Percentiles rank a stretch among this genome's conserved stretches.
Evolutionary conservation across 2,329 filamentous ascomycete genomes (phyloP).

Genomic region (Lasiodiplodia theobromae): DNA sequence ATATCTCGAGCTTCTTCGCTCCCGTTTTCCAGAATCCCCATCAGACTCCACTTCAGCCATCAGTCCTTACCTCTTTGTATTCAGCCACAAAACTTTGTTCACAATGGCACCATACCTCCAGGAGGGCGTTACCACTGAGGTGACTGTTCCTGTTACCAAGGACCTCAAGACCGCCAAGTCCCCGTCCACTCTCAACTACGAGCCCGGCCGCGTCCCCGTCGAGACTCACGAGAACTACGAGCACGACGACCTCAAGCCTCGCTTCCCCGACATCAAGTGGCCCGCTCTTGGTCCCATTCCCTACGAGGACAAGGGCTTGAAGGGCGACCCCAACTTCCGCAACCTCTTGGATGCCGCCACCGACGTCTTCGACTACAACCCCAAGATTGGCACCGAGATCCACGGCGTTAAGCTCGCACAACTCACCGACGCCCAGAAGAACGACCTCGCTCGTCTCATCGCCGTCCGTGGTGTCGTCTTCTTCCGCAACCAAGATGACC

Average conservation of each 20-base stretch:
- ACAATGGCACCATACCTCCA: slow-evolving; percentile 31
- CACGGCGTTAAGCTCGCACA: slow-evolving; percentile 59
- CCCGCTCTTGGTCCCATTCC: slow-evolving; percentile 55
- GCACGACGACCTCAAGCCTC: slow-evolving; percentile 60
- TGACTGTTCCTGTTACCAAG: slow-evolving; percentile 1
- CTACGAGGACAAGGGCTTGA: slow-evolving; percentile 62
- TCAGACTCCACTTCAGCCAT: slow-evolving; percentile 4
- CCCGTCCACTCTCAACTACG: slow-evolving; percentile 47
- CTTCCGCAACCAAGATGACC: slow-evolving; percentile 63
- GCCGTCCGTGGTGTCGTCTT: slow-evolving; percentile 65
- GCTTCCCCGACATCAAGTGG: slow-evolving; percentile 63
- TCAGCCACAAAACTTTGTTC: slow-evolving; percentile 3
- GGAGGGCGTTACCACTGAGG: not conserved
- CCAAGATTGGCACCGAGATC: slow-evolving; percentile 63
- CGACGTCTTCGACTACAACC: slow-evolving; percentile 64
- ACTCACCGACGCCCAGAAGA: slow-evolving; percentile 60
- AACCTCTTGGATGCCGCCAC: slow-evolving; percentile 61
- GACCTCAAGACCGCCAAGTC: slow-evolving; percentile 33
- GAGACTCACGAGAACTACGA: slow-evolving; percentile 57
- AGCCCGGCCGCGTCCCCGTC: slow-evolving; percentile 57
- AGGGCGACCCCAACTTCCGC: slow-evolving; percentile 62
- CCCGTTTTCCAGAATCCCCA: slow-evolving; percentile 18
- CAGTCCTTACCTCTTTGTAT: not conserved
- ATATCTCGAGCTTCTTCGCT: not conserved
- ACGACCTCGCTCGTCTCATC: slow-evolving; percentile 62